phyloP scores from a whole-genome alignment of 306 rosid genomes.

The Rubus idaeus region DNA sequence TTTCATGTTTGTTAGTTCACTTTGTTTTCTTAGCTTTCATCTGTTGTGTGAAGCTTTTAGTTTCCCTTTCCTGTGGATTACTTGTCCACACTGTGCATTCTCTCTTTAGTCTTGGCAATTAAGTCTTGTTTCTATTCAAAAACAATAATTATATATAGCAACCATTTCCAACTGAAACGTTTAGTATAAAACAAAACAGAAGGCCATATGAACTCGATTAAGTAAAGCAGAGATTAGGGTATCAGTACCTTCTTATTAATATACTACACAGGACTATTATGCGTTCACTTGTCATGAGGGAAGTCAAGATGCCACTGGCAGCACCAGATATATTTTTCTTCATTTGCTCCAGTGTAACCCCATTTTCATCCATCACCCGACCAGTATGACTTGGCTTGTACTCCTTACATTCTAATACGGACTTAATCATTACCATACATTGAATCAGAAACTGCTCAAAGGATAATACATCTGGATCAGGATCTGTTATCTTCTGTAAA shows the following conservation, averaged over 20 bases:
- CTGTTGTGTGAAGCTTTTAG: not conserved
- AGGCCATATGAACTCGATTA: constrained; percentile 24
- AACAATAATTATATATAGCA: not conserved
- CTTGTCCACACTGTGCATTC: not conserved
- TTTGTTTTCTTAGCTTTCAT: not conserved
- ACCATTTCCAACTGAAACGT: not conserved
- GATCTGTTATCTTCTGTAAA: constrained; percentile 81
- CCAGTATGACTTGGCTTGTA: constrained; percentile 85
- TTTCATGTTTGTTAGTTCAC: not conserved
- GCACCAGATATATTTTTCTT: constrained; percentile 79
- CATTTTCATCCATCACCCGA: constrained; percentile 87
- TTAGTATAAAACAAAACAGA: constrained; percentile 13
- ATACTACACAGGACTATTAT: constrained; percentile 66
- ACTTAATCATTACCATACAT: constrained; percentile 92
- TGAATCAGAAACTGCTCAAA: constrained; percentile 93
- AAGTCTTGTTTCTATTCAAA: not conserved
- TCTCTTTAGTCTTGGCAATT: not conserved
- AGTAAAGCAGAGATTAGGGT: constrained; percentile 4
- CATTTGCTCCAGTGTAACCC: constrained; percentile 69
- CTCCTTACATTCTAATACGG: constrained; percentile 88
- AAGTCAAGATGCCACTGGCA: constrained; percentile 72
- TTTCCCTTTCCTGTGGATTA: not conserved
- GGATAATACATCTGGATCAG: constrained; percentile 65
- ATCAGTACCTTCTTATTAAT: constrained; percentile 76
- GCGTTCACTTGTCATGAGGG: constrained; percentile 82